phyloP scores from a whole-genome alignment of 2,329 filamentous ascomycete genomes.

The Fusarium lyarnte region DNA sequence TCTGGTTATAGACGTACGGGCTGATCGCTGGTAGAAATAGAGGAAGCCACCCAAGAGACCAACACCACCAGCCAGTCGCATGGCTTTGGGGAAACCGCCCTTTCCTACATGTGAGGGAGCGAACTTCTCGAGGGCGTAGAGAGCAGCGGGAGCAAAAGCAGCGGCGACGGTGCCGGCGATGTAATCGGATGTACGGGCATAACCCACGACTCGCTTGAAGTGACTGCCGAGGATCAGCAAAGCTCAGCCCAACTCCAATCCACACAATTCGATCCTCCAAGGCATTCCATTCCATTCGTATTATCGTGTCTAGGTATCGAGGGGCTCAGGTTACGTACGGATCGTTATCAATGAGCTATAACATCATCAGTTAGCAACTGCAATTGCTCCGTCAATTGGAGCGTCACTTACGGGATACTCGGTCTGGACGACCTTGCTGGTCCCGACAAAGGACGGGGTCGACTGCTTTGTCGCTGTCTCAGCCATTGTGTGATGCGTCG shows the following conservation, averaged over 20 bases:
- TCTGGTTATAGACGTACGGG: conserved; percentile 66
- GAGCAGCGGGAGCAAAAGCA: conserved; percentile 76
- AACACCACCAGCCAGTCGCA: conserved; percentile 80
- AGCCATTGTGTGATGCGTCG: conserved; percentile 49
- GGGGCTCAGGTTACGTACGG: conserved; percentile 69
- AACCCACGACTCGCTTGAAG: conserved; percentile 87
- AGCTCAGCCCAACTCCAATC: conserved; percentile 1
- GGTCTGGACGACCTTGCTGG: conserved; percentile 79
- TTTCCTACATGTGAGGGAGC: conserved; percentile 86
- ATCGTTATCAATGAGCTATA: conserved; percentile 97
- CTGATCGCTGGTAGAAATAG: conserved; percentile 84
- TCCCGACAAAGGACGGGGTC: conserved; percentile 49
- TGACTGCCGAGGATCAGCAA: conserved; percentile 68
- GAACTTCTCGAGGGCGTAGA: conserved; percentile 83
- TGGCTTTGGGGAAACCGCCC: conserved; percentile 81
- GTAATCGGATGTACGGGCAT: conserved; percentile 89
- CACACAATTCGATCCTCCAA: background rate
- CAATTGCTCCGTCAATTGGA: conserved; percentile 36
- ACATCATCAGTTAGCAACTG: conserved; percentile 45
- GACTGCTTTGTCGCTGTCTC: conserved; percentile 52
- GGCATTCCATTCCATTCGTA: background rate
- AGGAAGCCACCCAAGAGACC: conserved; percentile 83
- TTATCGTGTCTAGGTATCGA: conserved; percentile 1
- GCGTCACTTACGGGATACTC: conserved; percentile 81
- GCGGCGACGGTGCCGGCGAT: conserved; percentile 73